A percentile compares a stretch with the other conserved stretches of the same genome.
Conservation (phyloP, 495 filamentous ascomycete genomes). For the Ascobolus immersus region DNA sequence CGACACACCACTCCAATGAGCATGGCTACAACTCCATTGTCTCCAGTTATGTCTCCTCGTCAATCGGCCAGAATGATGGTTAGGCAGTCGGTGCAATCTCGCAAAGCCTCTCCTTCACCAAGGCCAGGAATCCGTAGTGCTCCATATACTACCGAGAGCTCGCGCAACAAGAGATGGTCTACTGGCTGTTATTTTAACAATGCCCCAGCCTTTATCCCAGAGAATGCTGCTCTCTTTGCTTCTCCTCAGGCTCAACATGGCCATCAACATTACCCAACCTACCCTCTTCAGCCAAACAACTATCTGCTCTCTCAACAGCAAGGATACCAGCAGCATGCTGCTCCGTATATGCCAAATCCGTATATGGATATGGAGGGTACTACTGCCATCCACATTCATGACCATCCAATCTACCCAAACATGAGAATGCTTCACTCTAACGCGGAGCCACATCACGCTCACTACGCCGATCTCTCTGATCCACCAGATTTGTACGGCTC, state of each 20-base stretch:
- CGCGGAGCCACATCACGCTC: constrained; percentile 33
- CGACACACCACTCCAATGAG: constrained; percentile 9
- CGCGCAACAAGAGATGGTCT: constrained; percentile 44
- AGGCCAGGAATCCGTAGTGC: constrained; percentile 34
- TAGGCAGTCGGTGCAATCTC: constrained; percentile 20
- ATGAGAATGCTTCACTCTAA: constrained; percentile 46
- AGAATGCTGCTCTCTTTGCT: constrained; percentile 26
- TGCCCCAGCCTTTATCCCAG: constrained; percentile 29
- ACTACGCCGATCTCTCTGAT: constrained; percentile 38
- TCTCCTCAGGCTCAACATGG: constrained; percentile 22
- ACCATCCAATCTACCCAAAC: constrained; percentile 25
- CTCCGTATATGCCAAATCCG: no score
- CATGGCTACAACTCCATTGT: constrained; percentile 11
- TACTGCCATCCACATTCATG: constrained; percentile 24
- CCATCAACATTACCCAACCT: constrained; percentile 30
- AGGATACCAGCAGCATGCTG: no score
- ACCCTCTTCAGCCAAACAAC: constrained; percentile 26
- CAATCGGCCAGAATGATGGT: constrained; percentile 5
- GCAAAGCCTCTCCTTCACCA: constrained; percentile 40
- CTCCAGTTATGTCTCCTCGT: constrained; percentile 12
- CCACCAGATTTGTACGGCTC: constrained; percentile 51
- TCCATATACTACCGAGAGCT: constrained; percentile 34
- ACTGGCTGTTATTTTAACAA: constrained; percentile 34
- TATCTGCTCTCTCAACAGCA: no score
- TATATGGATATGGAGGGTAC: constrained; percentile 22